Percentiles rank a stretch among this genome's conserved stretches.
Conservation (phyloP, 768 basidiomycete genomes). For the Tephrocybe sp. region DNA sequence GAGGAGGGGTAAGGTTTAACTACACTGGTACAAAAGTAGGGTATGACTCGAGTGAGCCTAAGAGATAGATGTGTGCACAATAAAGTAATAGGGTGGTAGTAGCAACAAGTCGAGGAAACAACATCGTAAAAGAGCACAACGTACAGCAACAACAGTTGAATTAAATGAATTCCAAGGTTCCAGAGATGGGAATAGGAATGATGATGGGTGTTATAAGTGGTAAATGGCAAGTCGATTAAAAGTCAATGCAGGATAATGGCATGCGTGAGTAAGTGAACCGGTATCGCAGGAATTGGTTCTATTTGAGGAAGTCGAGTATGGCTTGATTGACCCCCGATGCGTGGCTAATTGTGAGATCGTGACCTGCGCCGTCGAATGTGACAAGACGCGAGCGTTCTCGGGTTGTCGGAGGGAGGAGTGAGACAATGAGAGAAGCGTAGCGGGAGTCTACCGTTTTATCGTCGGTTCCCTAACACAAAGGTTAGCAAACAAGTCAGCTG, state of each 20-base stretch:
- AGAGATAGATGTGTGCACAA: constrained; percentile 3
- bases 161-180: background rate
- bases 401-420: constrained; percentile 38
- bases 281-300: background rate
- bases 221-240: no score
- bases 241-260: background rate
- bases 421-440: constrained; percentile 47
- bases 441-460: constrained; percentile 55
- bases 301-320: constrained; percentile 30
- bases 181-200: background rate
- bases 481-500: constrained; percentile 7
- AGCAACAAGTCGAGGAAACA: no score
- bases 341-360: constrained; percentile 50
- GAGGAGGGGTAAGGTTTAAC: background rate
- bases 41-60: no score
- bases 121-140: constrained; percentile 10
- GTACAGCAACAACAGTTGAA: no score
- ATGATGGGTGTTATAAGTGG: background rate
- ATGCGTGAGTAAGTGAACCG: no score
- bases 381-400: constrained; percentile 38
- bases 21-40: constrained; percentile 13
- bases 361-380: constrained; percentile 49
- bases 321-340: constrained; percentile 31
- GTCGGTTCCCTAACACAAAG: constrained; percentile 46
- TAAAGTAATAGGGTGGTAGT: background rate